A percentile compares a stretch with the other conserved stretches of the same genome.
Evolutionary conservation across 1,139 yeast species (phyloP).

Genomic region (Wickerhamomyces sp.): DNA sequence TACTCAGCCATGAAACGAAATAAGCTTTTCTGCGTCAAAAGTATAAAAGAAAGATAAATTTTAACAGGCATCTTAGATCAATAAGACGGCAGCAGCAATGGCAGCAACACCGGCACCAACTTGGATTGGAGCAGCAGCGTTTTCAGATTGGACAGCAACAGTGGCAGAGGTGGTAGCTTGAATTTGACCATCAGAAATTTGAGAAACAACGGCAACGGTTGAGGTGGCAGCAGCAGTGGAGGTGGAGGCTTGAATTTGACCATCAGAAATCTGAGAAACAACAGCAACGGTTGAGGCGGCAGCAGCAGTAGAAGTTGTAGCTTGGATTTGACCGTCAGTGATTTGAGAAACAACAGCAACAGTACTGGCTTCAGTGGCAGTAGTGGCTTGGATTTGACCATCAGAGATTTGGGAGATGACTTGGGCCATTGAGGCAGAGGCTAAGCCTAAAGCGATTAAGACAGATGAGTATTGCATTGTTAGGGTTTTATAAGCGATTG

Average conservation of each 20-base stretch:
- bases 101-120: constrained; percentile 6
- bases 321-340: constrained; percentile 21
- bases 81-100: constrained; percentile 6
- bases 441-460: constrained; percentile 6
- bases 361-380: constrained; percentile 8
- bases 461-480: constrained; percentile 21
- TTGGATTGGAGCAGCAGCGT: constrained; percentile 4
- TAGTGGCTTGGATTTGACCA: constrained; percentile 12
- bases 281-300: constrained; percentile 8
- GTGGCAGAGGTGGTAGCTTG: constrained; percentile 21
- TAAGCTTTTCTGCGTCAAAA: no score
- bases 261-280: constrained; percentile 7
- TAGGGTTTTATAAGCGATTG: constrained; percentile 3
- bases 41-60: no score
- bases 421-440: constrained; percentile 10
- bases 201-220: constrained; percentile 12
- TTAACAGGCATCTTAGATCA: background rate
- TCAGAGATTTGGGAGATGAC: constrained; percentile 28
- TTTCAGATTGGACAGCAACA: constrained; percentile 1
- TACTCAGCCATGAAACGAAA: no score
- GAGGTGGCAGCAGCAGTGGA: constrained; percentile 1
- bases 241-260: constrained; percentile 5
- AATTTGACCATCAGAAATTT: constrained; percentile 23
- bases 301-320: constrained; percentile 9
- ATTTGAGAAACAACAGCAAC: constrained; percentile 25